Base-by-base conservation (phyloP, 2,329 filamentous ascomycete genomes). In the Grosmannia huntii region DNA sequence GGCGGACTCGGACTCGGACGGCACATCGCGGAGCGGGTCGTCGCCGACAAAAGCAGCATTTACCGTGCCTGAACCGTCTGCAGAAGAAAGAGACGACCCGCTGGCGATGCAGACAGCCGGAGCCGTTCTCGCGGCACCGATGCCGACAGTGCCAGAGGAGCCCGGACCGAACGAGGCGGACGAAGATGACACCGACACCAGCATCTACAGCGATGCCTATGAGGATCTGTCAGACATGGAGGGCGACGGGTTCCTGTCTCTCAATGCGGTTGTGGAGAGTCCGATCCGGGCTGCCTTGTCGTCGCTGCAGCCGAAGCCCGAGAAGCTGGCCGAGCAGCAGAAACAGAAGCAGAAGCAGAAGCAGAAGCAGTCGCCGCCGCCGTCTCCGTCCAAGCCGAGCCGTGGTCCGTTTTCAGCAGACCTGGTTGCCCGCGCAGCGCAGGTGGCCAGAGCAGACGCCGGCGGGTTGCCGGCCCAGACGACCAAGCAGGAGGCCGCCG, bases 161-260 rank as follows among this genome's bases (percentile, higher is more conserved):
- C n/a, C 16, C 11, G 55, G 56, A 3, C 23, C 46, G 16, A n/a
- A 21, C 33, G 31, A 5, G 16, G 19, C 10, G 14, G 38, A 51
- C 28, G 56, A 57, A 7, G 53, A 59, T 5, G 56, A 60, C n/a
- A 49, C 28, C 23, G 61, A 61, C 16, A 57, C 33, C 55, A 85
- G 80, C 61, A 77, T 88, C 27, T 91, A 89, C 67, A 89, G 85
- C 62, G 88, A 91, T 69, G 87, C 87, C 1, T 85, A 85, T 57
- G 88, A 91, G 69, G 85, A 90, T 60, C 72, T 86, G 0, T 81
- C 81, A 0, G 84, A 89, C 16, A 66, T 76, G 4, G 84, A 86
- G 46, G 79, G 78, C 2, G 80, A 81, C 53, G 87, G 85, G 0
- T 91, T 89, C 65, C 76, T 83, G 65, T 90, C 86, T 5, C 75